phyloP scores from a whole-genome alignment of 106 monocot genomes.

The Amphibolis antarctica region DNA sequence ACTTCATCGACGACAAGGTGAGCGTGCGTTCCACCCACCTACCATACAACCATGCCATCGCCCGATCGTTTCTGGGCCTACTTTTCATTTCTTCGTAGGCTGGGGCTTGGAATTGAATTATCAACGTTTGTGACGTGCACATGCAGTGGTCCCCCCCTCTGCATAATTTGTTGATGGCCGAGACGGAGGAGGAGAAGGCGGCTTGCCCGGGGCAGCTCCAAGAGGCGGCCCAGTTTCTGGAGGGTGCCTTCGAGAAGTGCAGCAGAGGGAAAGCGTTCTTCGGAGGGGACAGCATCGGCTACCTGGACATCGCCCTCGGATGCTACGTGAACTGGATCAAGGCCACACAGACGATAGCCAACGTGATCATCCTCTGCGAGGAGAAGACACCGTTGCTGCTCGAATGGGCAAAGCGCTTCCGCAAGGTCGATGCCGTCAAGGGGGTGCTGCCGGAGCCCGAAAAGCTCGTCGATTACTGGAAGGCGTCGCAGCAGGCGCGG shows the following conservation, averaged over 20 bases:
- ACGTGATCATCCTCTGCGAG: background rate
- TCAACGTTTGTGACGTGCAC: background rate
- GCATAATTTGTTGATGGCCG: no score
- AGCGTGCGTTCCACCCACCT: no score
- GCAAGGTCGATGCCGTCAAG: background rate
- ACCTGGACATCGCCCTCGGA: constrained; percentile 17
- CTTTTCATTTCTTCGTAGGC: no score
- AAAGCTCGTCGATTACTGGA: background rate
- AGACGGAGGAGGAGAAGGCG: no score
- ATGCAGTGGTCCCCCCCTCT: no score
- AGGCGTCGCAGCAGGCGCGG: background rate
- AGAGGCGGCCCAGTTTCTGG: no score
- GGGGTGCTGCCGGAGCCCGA: background rate
- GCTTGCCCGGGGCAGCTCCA: no score
- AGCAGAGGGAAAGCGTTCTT: constrained; percentile 26
- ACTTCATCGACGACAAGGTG: constrained; percentile 6
- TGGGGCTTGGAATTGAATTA: no score
- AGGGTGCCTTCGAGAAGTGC: constrained; percentile 5
- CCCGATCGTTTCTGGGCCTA: no score
- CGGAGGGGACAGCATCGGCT: constrained; percentile 26
- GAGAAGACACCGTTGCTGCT: constrained; percentile 7
- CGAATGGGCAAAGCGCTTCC: background rate
- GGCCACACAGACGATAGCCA: constrained; percentile 6
- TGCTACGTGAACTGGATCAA: constrained; percentile 13
- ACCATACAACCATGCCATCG: no score